A percentile compares a stretch with the other conserved stretches of the same genome.
These are phyloP conservation scores for Paramecium tetraurelia DNA, from an alignment of 73 alveolate species.

Conservation along the genomic window DNA sequence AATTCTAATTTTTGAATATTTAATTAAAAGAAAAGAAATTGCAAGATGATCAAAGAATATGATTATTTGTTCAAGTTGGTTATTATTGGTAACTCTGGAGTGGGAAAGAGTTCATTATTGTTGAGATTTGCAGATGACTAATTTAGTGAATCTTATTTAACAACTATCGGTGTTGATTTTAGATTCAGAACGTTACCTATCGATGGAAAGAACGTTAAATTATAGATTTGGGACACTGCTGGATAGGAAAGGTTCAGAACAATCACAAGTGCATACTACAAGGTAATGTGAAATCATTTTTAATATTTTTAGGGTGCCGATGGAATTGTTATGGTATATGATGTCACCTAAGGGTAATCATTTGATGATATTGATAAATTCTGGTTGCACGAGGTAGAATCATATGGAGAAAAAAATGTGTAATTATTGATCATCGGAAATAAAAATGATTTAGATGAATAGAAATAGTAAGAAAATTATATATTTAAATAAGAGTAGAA, in stretches of 20 bases:
- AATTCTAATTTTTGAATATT: neutral
- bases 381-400: conserved; percentile 61
- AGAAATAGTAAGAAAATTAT: conserved; percentile 21
- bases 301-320: conserved; percentile 75
- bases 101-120: conserved; percentile 82
- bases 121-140: conserved; percentile 88
- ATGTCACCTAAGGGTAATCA: conserved; percentile 67
- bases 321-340: conserved; percentile 81
- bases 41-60: conserved; percentile 47
- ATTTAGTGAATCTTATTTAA: conserved; percentile 80
- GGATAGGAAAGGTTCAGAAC: conserved; percentile 95
- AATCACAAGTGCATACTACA: conserved; percentile 71
- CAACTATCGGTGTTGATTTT: conserved; percentile 92
- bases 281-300: neutral
- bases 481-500: conserved; percentile 39
- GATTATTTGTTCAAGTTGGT: conserved; percentile 85
- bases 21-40: neutral
- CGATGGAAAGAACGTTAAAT: conserved; percentile 68
- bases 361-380: conserved; percentile 67
- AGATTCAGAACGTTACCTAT: conserved; percentile 63
- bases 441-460: conserved; percentile 54
- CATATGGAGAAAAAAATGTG: conserved; percentile 60
- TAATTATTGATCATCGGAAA: conserved; percentile 55
- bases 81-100: conserved; percentile 88
- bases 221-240: conserved; percentile 98